Base-by-base conservation (phyloP, 2,329 filamentous ascomycete genomes). In the Epichloe elymi region DNA sequence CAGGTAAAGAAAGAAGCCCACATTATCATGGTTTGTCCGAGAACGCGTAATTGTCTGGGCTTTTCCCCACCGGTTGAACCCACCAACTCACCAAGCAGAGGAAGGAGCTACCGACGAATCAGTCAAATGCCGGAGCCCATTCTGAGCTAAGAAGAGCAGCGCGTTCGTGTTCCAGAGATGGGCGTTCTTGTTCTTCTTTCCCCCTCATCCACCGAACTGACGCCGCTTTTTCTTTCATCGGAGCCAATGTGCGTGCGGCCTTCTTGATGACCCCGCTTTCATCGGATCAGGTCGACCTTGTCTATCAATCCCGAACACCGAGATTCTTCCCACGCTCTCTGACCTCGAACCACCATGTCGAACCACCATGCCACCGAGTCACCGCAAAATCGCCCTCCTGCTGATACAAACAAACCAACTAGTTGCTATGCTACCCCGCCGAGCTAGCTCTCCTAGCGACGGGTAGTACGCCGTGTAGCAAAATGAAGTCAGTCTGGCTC, bases 271-370 rank as follows among this genome's bases (percentile, higher is more conserved):
- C 40, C 40, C 40, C n/a, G 19, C 40, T 17, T 42, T n/a, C 17
- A 6, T 23, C 20, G 20, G 20, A 23, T 23, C 20, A 23, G 20
- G 39, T 11, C 30, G 30, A 49, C n/a, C 36, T 49, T 5, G 15
- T 20, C 36, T 14, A 15, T 37, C 50, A 53, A 56, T 48, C 19
- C 56, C 56, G 56, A 57, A 57, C n/a, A 11, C 56, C 56, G 56
- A 57, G 51, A 49, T 56, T 15, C 23, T 17, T 39, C 51, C 51
- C 26, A 19, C n/a, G 11, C 33, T 5, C 26, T 23, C 17, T 19
- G 39, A 17, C n/a, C 4, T 42, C 12, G 10, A 42, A 12, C 17
- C 19, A 5, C 8, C 10, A 20, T 15, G 40, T 42, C 11, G 10
- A 42, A 11, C 17, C 19, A 5, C 8, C 10, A 20, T 15, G 40